These are phyloP conservation scores for Pichia manshurica DNA, from an alignment of 805 yeast species.

Conservation along the genomic window DNA sequence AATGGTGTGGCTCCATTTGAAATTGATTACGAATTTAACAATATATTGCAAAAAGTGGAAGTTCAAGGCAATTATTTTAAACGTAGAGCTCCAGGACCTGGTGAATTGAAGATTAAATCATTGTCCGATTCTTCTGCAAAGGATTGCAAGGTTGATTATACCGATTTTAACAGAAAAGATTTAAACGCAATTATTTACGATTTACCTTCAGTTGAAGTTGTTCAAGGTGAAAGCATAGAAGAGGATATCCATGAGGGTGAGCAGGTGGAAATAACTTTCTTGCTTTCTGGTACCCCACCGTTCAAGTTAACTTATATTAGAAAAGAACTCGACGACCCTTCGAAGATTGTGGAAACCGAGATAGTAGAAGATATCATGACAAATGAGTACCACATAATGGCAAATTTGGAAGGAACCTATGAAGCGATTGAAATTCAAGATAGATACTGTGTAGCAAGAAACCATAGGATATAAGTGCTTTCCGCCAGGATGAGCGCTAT, in stretches of 20 bases:
- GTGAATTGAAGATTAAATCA: slow-evolving; percentile 61
- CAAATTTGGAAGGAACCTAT: slow-evolving; percentile 87
- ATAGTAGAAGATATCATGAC: slow-evolving; percentile 67
- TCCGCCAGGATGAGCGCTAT: no score
- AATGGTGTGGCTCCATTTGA: slow-evolving; percentile 78
- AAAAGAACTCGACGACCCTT: slow-evolving; percentile 35
- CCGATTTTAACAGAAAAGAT: slow-evolving; percentile 27
- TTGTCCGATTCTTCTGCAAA: slow-evolving; percentile 68
- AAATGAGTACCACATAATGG: slow-evolving; percentile 62
- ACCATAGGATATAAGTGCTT: slow-evolving; percentile 14
- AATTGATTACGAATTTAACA: slow-evolving; percentile 70
- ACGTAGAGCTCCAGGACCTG: slow-evolving; percentile 77
- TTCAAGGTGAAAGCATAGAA: slow-evolving; percentile 67
- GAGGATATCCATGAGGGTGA: slow-evolving; percentile 94
- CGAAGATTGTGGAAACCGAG: slow-evolving; percentile 43
- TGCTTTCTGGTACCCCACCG: slow-evolving; percentile 86
- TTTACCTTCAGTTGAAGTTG: slow-evolving; percentile 71
- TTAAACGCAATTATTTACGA: slow-evolving; percentile 36
- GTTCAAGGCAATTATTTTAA: slow-evolving; percentile 36
- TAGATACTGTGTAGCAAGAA: slow-evolving; percentile 56
- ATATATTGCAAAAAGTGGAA: slow-evolving; percentile 45
- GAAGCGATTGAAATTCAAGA: slow-evolving; percentile 90
- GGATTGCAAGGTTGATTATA: slow-evolving; percentile 62
- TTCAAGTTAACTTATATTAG: slow-evolving; percentile 81
- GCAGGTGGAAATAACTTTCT: slow-evolving; percentile 78